Base-by-base conservation (phyloP, 23 red algal species). In the Pyropia yezoensis region DNA sequence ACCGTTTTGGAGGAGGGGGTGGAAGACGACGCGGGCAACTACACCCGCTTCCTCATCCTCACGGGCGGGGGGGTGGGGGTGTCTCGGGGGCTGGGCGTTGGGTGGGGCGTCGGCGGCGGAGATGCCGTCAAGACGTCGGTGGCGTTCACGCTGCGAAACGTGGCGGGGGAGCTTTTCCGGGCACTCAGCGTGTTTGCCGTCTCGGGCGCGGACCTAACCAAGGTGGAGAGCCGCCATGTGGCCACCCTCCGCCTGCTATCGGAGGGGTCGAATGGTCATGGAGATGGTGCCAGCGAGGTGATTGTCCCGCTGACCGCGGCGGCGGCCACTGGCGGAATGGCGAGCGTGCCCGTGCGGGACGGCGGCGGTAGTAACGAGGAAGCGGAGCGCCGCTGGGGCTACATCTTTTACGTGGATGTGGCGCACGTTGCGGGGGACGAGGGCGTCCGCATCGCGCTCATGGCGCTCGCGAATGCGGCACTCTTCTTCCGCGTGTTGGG, bases 341-440 rank as follows among this genome's bases (percentile, higher is more conserved):
- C 64, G 7, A 58, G 54, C 12, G 16, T 30, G 33, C 32, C n/a
- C 16, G 59, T 61, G 26, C 25, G 14, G n/a, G 26, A n/a, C 26
- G 49, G 67, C 23, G 18, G 18, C 28, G 33, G 13, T 18, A 20
- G 1, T 7, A n/a, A 23, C 27, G 29, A 17, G 16, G 51, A 22
- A 11, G 1, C 49, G 17, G 63, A 75, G 61, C 65, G 55, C 18
- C 62, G 91, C 66, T 97, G 93, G 93, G 70, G 79, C 1, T 97
- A 90, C 69, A 74, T 97, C 11, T 97, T 97, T 65, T 97, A 87
- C 73, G 54, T 97, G 50, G 93, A 97, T 64, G 76, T 97, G 56
- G 54, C 27, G 13, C 66, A 74, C 19, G 76, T 80, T 50, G 67
- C 72, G 18, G 73, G 73, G 12, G 82, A 83, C 33, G 52, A 63